Evolutionary conservation across 345 rosid genomes (phyloP).

Genomic region (Eutrema yunnanense): DNA sequence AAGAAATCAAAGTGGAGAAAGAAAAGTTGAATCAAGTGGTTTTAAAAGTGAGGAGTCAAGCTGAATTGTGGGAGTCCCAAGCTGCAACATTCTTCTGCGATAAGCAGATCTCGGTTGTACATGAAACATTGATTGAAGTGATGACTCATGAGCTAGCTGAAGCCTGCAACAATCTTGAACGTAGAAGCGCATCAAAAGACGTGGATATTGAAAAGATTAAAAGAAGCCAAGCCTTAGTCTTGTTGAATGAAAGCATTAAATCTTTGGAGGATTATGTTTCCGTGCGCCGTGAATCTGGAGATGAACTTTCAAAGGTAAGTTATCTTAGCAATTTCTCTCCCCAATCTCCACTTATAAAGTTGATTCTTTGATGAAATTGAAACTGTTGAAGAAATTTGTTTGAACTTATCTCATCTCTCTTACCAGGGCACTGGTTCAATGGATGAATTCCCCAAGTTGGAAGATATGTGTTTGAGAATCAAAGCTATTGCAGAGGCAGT

Average conservation of each 20-base stretch:
- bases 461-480: conserved; percentile 52
- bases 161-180: conserved; percentile 38
- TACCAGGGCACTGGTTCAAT: conserved; percentile 38
- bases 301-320: conserved; percentile 44
- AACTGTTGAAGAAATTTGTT: neutral
- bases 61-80: conserved; percentile 53
- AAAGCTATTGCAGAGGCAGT: conserved; percentile 53
- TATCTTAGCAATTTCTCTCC: neutral
- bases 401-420: conserved; percentile 8
- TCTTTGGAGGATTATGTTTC: conserved; percentile 56
- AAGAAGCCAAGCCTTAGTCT: conserved; percentile 46
- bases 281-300: conserved; percentile 22
- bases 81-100: conserved; percentile 45
- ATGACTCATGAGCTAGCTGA: conserved; percentile 47
- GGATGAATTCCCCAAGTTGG: conserved; percentile 21
- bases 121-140: conserved; percentile 50
- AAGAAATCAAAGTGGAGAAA: conserved; percentile 41
- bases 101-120: conserved; percentile 41
- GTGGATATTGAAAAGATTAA: conserved; percentile 42
- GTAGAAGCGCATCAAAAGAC: conserved; percentile 31
- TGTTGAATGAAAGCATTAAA: conserved; percentile 46
- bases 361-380: neutral
- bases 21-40: conserved; percentile 45
- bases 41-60: conserved; percentile 35
- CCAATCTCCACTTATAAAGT: neutral